Evolutionary conservation across 352 stramenopile genomes (phyloP).

Genomic region (Chrysophaeum taylorii): DNA sequence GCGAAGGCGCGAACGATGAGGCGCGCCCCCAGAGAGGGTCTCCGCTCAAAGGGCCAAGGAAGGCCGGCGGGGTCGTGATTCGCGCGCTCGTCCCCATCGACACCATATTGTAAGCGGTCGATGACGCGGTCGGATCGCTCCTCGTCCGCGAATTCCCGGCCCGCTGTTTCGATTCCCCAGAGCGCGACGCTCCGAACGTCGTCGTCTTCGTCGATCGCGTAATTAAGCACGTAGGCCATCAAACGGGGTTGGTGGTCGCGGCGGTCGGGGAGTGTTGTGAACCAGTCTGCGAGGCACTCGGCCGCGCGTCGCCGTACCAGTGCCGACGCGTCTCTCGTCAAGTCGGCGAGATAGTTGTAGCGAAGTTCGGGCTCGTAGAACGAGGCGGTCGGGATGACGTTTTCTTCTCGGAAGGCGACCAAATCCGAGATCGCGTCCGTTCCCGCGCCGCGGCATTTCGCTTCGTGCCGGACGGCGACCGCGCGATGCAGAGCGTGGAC

Average conservation of each 20-base stretch:
- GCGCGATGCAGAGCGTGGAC: conserved; percentile 59
- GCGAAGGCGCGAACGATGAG: conserved; percentile 76
- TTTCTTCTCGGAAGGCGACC: conserved; percentile 83
- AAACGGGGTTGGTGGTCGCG: conserved; percentile 84
- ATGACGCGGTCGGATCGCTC: conserved; percentile 63
- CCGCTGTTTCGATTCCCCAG: conserved; percentile 56
- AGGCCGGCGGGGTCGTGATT: conserved; percentile 63
- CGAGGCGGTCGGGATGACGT: conserved; percentile 68
- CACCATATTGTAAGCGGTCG: conserved; percentile 81
- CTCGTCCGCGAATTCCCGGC: conserved; percentile 52
- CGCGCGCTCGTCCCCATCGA: conserved; percentile 67
- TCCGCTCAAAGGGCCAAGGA: conserved; percentile 59
- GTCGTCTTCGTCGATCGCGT: conserved; percentile 57
- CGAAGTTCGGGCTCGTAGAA: conserved; percentile 73
- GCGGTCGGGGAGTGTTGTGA: conserved; percentile 73
- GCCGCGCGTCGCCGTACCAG: conserved; percentile 67
- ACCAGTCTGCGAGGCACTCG: conserved; percentile 71
- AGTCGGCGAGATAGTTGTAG: conserved; percentile 83
- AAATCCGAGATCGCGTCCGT: conserved; percentile 84
- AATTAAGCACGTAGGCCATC: conserved; percentile 81
- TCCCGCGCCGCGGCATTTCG: conserved; percentile 59
- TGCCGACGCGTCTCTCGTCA: conserved; percentile 67
- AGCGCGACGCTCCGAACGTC: conserved; percentile 49
- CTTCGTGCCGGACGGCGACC: conserved; percentile 33
- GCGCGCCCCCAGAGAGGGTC: conserved; percentile 71